A percentile compares a stretch with the other conserved stretches of the same genome.
Conservation (phyloP, 208 protist species). For the Willaertia magna region DNA sequence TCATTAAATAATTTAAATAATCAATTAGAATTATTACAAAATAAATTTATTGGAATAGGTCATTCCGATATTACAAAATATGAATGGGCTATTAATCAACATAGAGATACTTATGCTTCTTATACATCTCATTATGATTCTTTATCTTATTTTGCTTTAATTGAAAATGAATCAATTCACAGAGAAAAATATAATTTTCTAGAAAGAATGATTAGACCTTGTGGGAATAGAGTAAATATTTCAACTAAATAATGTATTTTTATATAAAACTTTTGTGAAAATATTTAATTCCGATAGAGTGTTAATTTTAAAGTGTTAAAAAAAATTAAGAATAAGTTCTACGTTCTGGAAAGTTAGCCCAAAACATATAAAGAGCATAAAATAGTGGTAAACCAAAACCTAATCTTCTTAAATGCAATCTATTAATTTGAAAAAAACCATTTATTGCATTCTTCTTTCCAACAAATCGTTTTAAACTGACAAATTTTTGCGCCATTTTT, state of each 20-base stretch:
- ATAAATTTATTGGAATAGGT: conserved; percentile 52
- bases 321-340: neutral
- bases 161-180: conserved; percentile 46
- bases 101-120: conserved; percentile 42
- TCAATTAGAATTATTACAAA: conserved; percentile 49
- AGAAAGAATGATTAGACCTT: conserved; percentile 14
- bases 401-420: neutral
- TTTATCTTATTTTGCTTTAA: conserved; percentile 37
- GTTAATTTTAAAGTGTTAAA: no score
- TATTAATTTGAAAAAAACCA: neutral
- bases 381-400: neutral
- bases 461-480: neutral
- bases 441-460: neutral
- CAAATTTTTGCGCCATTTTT: no score
- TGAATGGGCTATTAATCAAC: conserved; percentile 46
- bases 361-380: neutral
- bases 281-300: no score
- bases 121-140: conserved; percentile 44
- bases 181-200: conserved; percentile 38
- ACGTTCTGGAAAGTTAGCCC: neutral
- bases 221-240: no score
- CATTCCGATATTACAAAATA: conserved; percentile 48
- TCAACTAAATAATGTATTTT: no score
- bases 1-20: conserved; percentile 26
- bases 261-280: no score